Conservation (phyloP, 2,329 filamentous ascomycete genomes). For the Alternaria atra region DNA sequence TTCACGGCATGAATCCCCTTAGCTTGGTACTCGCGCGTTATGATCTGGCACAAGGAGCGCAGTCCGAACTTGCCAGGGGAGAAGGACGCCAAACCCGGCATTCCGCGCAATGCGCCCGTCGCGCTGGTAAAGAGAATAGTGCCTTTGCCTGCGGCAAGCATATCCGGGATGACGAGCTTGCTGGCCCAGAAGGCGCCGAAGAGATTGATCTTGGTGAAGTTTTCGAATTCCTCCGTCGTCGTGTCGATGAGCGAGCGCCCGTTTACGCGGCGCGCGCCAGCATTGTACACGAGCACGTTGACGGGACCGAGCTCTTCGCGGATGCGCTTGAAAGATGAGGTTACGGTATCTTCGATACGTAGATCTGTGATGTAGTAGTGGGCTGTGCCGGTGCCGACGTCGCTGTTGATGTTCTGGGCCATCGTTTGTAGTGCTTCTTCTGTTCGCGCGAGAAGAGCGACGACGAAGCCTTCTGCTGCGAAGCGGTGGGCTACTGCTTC, state of each 20-base stretch:
- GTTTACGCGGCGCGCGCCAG: background rate
- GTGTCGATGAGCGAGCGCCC: background rate
- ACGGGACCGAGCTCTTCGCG: background rate
- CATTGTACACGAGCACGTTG: background rate
- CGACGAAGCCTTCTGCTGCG: constrained; percentile 29
- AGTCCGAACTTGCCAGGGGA: background rate
- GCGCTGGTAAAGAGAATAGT: background rate
- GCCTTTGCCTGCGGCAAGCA: background rate
- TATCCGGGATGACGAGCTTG: background rate
- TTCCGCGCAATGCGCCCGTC: background rate
- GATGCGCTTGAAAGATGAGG: background rate
- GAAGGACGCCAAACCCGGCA: background rate
- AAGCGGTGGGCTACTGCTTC: constrained; percentile 35
- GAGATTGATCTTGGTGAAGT: background rate
- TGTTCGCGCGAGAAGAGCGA: constrained; percentile 31
- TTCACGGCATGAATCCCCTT: background rate
- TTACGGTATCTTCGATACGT: background rate
- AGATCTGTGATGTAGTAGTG: constrained; percentile 25
- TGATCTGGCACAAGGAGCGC: background rate
- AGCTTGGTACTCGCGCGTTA: background rate
- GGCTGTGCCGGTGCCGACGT: constrained; percentile 22
- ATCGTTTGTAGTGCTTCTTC: constrained; percentile 32
- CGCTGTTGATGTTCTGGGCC: constrained; percentile 23
- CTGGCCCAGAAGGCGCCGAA: background rate
- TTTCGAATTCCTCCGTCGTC: background rate